Percentiles rank a stretch among this genome's conserved stretches.
Evolutionary conservation across 2,329 filamentous ascomycete species (phyloP).

Genomic region (Paecilomyces fulvus): DNA sequence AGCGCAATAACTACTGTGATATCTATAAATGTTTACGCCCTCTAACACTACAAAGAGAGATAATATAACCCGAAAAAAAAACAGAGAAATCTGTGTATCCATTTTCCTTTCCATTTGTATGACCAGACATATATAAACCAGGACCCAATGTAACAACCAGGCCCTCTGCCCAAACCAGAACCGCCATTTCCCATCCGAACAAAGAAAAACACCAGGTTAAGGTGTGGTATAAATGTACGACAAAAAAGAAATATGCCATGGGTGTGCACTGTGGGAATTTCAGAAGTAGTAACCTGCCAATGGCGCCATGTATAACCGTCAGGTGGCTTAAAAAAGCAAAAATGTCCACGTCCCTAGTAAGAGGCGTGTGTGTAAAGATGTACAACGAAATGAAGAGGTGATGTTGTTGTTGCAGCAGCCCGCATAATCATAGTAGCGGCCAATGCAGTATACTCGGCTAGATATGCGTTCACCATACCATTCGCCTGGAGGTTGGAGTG

Average conservation of each 20-base stretch:
- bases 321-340: not conserved
- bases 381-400: not conserved
- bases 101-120: not conserved
- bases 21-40: too few relatives aligned
- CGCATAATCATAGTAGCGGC: not conserved
- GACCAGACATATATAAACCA: not conserved
- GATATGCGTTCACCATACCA: not conserved
- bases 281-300: not conserved
- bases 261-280: not conserved
- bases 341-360: not conserved
- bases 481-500: conserved; percentile 3
- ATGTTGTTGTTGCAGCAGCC: not conserved
- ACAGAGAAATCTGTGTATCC: not conserved
- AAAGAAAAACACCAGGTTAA: not conserved
- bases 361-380: not conserved
- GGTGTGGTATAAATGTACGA: not conserved
- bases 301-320: not conserved
- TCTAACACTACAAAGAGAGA: too few relatives aligned
- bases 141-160: not conserved
- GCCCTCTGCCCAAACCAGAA: not conserved
- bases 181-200: not conserved
- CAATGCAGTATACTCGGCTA: not conserved
- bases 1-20: too few relatives aligned
- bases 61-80: not conserved
- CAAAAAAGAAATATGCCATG: not conserved